Conservation (phyloP, 805 yeast species). For the Saccharomycopsis schoenii region DNA sequence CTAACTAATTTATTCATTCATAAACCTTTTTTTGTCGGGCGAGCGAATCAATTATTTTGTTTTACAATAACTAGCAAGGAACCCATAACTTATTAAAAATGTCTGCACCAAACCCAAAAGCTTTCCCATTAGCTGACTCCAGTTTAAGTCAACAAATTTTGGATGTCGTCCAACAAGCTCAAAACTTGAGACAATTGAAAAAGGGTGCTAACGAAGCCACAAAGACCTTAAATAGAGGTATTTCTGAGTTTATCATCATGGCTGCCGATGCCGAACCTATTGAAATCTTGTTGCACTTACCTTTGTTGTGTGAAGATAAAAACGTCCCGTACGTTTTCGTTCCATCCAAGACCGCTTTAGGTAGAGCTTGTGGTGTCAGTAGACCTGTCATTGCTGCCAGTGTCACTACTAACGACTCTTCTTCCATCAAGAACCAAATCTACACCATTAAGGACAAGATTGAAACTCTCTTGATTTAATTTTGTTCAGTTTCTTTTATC, state of each 20-base stretch:
- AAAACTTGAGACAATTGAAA: conserved; percentile 95
- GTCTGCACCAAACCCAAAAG: conserved; percentile 95
- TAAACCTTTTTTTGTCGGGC: conserved; percentile 23
- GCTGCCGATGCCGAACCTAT: conserved; percentile 99
- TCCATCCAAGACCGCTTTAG: conserved; percentile 96
- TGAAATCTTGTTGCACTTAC: conserved; percentile 94
- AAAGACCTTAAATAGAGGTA: conserved; percentile 98
- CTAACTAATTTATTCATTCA: conserved; percentile 3
- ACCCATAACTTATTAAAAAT: conserved; percentile 33
- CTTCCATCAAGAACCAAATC: conserved; percentile 94
- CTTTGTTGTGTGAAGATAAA: conserved; percentile 97
- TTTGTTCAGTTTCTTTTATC: background rate
- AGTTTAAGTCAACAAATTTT: conserved; percentile 92
- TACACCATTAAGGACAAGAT: conserved; percentile 97
- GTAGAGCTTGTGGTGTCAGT: conserved; percentile 99
- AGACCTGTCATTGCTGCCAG: conserved; percentile 99
- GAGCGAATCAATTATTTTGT: conserved; percentile 24
- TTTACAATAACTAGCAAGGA: conserved; percentile 35
- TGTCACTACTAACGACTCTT: conserved; percentile 96
- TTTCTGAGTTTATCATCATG: conserved; percentile 97
- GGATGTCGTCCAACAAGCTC: conserved; percentile 96
- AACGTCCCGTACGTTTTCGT: conserved; percentile 98
- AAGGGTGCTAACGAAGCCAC: conserved; percentile 99
- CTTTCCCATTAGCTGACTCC: conserved; percentile 97
- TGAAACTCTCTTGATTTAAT: conserved; percentile 86